Evolutionary conservation across 306 rosid species (phyloP).

Genomic region (Vigna trinervia): DNA sequence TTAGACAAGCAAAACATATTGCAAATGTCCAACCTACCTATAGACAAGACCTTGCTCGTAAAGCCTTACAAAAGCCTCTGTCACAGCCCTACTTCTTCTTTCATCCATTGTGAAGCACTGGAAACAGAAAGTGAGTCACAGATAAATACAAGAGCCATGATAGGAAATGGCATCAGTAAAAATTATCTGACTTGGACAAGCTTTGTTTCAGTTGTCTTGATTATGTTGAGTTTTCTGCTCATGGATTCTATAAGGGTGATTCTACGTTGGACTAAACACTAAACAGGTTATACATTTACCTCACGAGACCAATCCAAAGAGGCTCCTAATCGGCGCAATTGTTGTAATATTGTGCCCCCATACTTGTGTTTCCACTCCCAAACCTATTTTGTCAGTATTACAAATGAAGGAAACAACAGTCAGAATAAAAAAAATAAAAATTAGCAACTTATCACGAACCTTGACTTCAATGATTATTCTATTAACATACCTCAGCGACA

Average conservation of each 20-base stretch:
- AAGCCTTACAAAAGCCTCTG: constrained; percentile 92
- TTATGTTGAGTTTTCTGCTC: background rate
- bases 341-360: constrained; percentile 85
- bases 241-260: background rate
- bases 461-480: constrained; percentile 10
- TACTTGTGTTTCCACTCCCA: constrained; percentile 93
- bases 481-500: constrained; percentile 71
- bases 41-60: constrained; percentile 75
- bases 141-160: background rate
- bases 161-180: constrained; percentile 24
- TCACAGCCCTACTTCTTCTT: constrained; percentile 82
- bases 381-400: constrained; percentile 64
- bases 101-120: constrained; percentile 99
- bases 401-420: constrained; percentile 25
- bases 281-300: constrained; percentile 54
- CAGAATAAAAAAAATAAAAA: constrained; percentile 18
- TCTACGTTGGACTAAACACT: background rate
- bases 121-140: constrained; percentile 33
- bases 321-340: constrained; percentile 88
- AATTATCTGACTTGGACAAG: constrained; percentile 16
- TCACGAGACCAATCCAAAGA: constrained; percentile 99
- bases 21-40: constrained; percentile 62
- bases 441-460: constrained; percentile 21
- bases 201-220: constrained; percentile 20
- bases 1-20: constrained; percentile 11